phyloP scores from a whole-genome alignment of 345 rosid genomes.

The Syzygium grande region DNA sequence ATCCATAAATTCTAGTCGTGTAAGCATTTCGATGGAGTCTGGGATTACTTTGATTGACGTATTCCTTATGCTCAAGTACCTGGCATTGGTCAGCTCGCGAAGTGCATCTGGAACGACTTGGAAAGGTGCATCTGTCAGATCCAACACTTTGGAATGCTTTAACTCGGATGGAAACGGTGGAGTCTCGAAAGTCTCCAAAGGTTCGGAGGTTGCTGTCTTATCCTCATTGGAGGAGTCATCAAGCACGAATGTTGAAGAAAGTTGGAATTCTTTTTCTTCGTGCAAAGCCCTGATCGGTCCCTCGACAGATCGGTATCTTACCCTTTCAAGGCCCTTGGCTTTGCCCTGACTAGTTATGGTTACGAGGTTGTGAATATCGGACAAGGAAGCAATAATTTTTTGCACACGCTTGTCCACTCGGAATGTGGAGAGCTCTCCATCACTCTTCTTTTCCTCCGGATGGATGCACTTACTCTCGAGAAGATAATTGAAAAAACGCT shows the following conservation, averaged over 20 bases:
- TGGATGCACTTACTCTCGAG: conserved; percentile 17
- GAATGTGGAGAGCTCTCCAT: conserved; percentile 14
- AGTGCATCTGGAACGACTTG: conserved; percentile 9
- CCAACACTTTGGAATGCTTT: conserved; percentile 1
- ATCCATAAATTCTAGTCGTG: conserved; percentile 18
- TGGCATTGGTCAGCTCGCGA: not conserved
- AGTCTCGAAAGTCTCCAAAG: not conserved
- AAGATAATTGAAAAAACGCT: conserved; percentile 16
- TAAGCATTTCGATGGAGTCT: conserved; percentile 15
- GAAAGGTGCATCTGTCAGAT: conserved; percentile 12
- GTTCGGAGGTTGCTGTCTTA: not conserved
- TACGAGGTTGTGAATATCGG: conserved; percentile 12
- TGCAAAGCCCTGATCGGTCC: not conserved
- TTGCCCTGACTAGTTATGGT: conserved; percentile 4
- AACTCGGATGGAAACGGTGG: not conserved
- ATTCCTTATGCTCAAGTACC: conserved; percentile 14
- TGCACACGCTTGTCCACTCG: conserved; percentile 13
- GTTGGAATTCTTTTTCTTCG: not conserved
- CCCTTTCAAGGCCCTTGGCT: conserved; percentile 9
- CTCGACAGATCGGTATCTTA: conserved; percentile 18
- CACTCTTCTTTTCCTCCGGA: not conserved
- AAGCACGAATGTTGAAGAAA: conserved; percentile 15
- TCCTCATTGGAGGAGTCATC: not conserved
- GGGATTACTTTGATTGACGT: conserved; percentile 16
- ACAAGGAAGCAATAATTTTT: conserved; percentile 10